These are phyloP conservation scores for Crithidia sp. DNA, from an alignment of 208 protist species.

Conservation along the genomic window DNA sequence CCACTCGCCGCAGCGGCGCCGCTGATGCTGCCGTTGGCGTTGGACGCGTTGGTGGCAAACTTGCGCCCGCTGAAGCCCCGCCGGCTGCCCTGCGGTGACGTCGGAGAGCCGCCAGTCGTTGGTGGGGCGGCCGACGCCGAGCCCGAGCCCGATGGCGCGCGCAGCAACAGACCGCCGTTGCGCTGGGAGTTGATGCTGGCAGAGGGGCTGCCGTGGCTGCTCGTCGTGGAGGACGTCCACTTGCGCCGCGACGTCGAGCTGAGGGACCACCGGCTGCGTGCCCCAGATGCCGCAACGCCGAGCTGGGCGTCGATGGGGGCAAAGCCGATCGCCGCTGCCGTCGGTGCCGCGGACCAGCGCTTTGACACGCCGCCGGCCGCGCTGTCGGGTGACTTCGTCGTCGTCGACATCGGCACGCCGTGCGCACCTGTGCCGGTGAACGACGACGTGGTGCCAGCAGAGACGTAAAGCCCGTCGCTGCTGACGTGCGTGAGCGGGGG, in stretches of 20 bases:
- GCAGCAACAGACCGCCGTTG: not conserved
- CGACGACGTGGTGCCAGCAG: too few species aligned
- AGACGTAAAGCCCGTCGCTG: not conserved
- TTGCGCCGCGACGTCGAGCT: conserved; percentile 19
- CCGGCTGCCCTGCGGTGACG: not conserved
- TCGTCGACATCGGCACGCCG: not conserved
- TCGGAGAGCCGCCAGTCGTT: not conserved
- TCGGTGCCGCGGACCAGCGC: conserved; percentile 8
- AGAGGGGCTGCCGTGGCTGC: conserved; percentile 7
- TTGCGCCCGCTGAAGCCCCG: conserved; percentile 13
- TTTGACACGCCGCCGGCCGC: not conserved
- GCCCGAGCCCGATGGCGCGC: not conserved
- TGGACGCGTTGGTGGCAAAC: not conserved
- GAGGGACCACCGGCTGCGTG: conserved; percentile 16
- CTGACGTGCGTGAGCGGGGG: not conserved
- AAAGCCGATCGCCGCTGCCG: conserved; percentile 1
- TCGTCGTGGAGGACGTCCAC: conserved; percentile 16
- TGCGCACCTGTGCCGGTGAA: too few species aligned
- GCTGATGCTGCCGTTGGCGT: not conserved
- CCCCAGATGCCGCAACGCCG: not conserved
- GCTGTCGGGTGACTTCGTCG: not conserved
- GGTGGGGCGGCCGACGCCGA: not conserved
- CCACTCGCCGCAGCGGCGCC: not conserved
- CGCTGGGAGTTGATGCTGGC: not conserved
- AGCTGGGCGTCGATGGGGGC: not conserved